Percentiles rank a stretch among this genome's conserved stretches.
phyloP scores from a whole-genome alignment of 345 rosid species.

The Firmiana major region DNA sequence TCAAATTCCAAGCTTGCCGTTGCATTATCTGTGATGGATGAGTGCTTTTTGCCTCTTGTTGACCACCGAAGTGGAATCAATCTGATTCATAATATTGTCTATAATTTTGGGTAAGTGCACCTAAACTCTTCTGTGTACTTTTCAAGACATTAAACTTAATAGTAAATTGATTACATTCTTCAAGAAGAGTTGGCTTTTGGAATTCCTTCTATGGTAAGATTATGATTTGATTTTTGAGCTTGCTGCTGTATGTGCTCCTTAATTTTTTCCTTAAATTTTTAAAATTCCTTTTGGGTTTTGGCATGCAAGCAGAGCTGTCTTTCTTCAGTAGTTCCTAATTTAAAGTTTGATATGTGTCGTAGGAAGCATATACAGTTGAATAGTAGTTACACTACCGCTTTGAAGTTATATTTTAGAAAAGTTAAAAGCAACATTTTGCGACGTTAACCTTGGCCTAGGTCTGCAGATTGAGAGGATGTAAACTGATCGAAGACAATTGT shows the following conservation, averaged over 20 bases:
- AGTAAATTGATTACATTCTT: not conserved
- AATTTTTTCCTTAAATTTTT: not conserved
- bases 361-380: not conserved
- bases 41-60: conserved; percentile 78
- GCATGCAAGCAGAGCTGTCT: not conserved
- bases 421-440: not conserved
- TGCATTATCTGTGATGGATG: conserved; percentile 83
- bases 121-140: conserved; percentile 3
- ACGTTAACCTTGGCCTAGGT: not conserved
- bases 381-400: not conserved
- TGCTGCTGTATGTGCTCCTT: not conserved
- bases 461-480: not conserved
- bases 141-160: too few species aligned
- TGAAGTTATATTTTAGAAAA: not conserved
- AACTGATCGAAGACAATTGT: not conserved
- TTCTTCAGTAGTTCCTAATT: not conserved
- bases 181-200: not conserved
- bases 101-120: conserved; percentile 70
- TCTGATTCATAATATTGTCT: conserved; percentile 78
- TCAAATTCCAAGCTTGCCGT: conserved; percentile 83
- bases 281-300: not conserved
- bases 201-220: not conserved
- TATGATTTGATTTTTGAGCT: not conserved
- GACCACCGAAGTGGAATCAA: conserved; percentile 87
- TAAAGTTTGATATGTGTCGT: not conserved